Conservation (phyloP, 257 asterid species). For the Jacaranda copaia region DNA sequence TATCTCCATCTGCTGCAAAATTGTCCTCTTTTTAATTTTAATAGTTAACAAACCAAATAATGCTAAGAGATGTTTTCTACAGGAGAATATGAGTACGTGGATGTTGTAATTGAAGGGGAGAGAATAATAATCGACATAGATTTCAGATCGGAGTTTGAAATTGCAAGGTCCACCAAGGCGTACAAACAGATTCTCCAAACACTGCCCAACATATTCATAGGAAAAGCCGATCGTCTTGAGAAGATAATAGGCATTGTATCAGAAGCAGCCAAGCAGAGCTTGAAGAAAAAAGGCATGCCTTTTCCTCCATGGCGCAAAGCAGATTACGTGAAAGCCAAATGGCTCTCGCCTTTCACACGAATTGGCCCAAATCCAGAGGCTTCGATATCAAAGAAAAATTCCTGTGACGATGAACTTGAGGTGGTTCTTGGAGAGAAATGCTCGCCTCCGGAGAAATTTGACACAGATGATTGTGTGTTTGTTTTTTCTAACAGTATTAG, state of each 20-base stretch:
- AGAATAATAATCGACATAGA: slow-evolving; percentile 79
- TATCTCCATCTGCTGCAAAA: neutral
- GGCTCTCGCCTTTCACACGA: slow-evolving; percentile 79
- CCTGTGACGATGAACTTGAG: slow-evolving; percentile 26
- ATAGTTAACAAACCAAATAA: neutral
- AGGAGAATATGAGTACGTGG: slow-evolving; percentile 88
- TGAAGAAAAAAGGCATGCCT: slow-evolving; percentile 90
- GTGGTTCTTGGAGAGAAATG: slow-evolving; percentile 38
- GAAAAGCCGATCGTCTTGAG: slow-evolving; percentile 78
- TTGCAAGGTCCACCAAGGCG: slow-evolving; percentile 86
- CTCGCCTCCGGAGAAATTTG: neutral
- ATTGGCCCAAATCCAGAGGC: slow-evolving; percentile 13
- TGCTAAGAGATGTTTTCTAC: neutral
- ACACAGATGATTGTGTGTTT: slow-evolving; percentile 17
- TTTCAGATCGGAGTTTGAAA: slow-evolving; percentile 85
- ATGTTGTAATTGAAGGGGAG: slow-evolving; percentile 62
- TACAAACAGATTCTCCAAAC: slow-evolving; percentile 67
- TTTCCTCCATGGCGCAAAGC: slow-evolving; percentile 91
- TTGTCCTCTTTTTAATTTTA: neutral
- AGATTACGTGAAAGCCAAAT: slow-evolving; percentile 80
- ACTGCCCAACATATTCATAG: slow-evolving; percentile 75
- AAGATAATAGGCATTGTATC: slow-evolving; percentile 64
- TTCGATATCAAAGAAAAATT: neutral
- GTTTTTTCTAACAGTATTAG: slow-evolving; percentile 36
- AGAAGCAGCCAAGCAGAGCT: slow-evolving; percentile 81